Percentiles rank a stretch among this genome's conserved stretches.
phyloP scores from a whole-genome alignment of 2,329 filamentous ascomycete genomes.

The Byssochlamys sp. region DNA sequence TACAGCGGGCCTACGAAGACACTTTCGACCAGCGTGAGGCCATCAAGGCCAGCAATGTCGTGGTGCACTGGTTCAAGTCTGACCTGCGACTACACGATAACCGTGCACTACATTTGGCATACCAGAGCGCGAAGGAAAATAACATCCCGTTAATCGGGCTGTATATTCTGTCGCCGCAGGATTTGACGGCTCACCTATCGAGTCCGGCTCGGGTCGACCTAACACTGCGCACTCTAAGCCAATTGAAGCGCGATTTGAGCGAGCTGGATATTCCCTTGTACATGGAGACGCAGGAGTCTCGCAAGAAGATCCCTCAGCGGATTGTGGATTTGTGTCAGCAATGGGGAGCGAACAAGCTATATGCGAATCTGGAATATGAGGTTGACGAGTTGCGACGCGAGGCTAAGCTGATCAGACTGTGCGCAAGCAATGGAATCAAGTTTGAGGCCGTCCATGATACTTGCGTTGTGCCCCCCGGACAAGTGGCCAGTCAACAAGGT shows the following conservation, averaged over 20 bases:
- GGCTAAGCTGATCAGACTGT: slow-evolving; percentile 51
- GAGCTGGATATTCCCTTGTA: slow-evolving; percentile 68
- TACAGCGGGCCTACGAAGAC: slow-evolving; percentile 52
- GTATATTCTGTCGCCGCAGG: slow-evolving; percentile 73
- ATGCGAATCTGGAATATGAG: slow-evolving; percentile 81
- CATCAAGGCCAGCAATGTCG: slow-evolving; percentile 49
- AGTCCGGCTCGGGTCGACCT: slow-evolving; percentile 70
- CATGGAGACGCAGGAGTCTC: slow-evolving; percentile 59
- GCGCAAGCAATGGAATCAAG: slow-evolving; percentile 54
- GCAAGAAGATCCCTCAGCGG: slow-evolving; percentile 51
- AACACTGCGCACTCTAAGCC: slow-evolving; percentile 59
- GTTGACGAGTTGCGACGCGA: slow-evolving; percentile 80
- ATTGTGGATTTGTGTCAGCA: slow-evolving; percentile 57
- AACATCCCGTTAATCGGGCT: slow-evolving; percentile 63
- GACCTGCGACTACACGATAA: slow-evolving; percentile 70
- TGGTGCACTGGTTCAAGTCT: slow-evolving; percentile 85
- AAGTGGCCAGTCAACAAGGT: slow-evolving; percentile 56
- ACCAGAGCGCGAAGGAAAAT: slow-evolving; percentile 55
- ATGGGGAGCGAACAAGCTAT: slow-evolving; percentile 68
- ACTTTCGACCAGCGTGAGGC: slow-evolving; percentile 48
- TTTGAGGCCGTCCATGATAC: slow-evolving; percentile 71
- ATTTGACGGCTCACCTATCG: slow-evolving; percentile 71
- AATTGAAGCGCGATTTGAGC: slow-evolving; percentile 57
- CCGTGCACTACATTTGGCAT: slow-evolving; percentile 57
- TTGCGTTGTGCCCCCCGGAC: slow-evolving; percentile 68